phyloP scores from a whole-genome alignment of 495 filamentous ascomycete genomes.

The Aspergillus ostianus region DNA sequence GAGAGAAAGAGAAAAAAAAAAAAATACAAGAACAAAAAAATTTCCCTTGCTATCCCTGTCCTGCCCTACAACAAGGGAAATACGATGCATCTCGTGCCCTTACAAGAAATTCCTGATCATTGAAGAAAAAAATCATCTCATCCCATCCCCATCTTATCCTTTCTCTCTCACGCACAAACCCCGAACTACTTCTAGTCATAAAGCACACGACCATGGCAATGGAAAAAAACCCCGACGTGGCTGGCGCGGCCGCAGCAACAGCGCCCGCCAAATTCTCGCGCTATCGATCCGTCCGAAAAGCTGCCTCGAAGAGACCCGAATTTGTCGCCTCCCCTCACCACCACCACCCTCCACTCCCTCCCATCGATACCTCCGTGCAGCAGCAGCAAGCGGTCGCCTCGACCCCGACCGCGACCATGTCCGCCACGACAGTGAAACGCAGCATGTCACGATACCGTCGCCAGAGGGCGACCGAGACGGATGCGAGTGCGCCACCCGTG shows the following conservation, averaged over 20 bases:
- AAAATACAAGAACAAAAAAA: no score
- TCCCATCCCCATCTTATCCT: neutral
- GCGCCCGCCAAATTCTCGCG: constrained; percentile 35
- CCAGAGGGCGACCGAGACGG: constrained; percentile 22
- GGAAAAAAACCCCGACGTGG: constrained; percentile 18
- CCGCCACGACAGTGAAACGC: constrained; percentile 40
- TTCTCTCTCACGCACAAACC: neutral
- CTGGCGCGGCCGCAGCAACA: constrained; percentile 10
- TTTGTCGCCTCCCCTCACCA: neutral
- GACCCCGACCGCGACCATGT: neutral
- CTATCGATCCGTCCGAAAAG: constrained; percentile 35
- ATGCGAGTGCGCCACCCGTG: constrained; percentile 7
- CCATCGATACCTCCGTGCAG: constrained; percentile 11
- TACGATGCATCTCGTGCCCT: neutral
- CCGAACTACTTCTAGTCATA: neutral
- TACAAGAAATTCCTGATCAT: neutral
- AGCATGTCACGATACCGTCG: constrained; percentile 62
- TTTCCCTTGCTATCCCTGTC: neutral
- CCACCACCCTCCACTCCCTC: constrained; percentile 1
- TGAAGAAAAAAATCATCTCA: neutral
- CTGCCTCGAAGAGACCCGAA: constrained; percentile 21
- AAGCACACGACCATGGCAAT: constrained; percentile 17
- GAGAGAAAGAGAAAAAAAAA: no score
- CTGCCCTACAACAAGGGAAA: neutral
- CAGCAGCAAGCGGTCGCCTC: constrained; percentile 1